Base-by-base conservation (phyloP, 805 yeast species). In the Clavispora vitiphila region DNA sequence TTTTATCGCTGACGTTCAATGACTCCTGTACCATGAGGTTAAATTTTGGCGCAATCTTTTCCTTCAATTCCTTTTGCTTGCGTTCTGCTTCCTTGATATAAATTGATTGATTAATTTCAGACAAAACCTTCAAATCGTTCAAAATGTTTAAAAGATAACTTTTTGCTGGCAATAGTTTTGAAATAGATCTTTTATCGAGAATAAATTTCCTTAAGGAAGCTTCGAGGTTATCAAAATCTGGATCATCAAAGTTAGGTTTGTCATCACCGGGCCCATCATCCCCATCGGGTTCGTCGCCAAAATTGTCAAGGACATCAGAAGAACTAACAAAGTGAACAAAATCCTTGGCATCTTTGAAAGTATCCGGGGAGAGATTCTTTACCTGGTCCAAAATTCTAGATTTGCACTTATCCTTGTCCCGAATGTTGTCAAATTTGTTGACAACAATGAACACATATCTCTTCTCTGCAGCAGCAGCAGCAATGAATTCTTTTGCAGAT, bases 271-370 rank as follows among this genome's bases (percentile, higher is more conserved):
- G 39, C 18, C 55, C 70, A 31, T 45, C 60, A 10, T 50, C 61
- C 37, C 57, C 69, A 35, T 47, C 66, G 14, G 54, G 66, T 22
- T 55, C 69, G 37, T 49, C 69, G 4, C 58, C 72, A 1, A 59
- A 32, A 2, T 53, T 51, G 9, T 60, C 61, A 16, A 73, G 62
- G 7, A 74, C 71, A 2, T 76, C 72, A 16, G 72, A 67, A 0
- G 91, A 80, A 21, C 91, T 80, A 5, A 93, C 86, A 64, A 93
- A 93, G 61, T 95, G 99, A 7, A 93, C 95, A 65, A 93, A 89
- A 34, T 90, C 95, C n/a, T 74, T 66, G 0, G 96, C 78, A 51
- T 85, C 87, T 58, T 91, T 89, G 57, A 83, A 82, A 0, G 97
- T 87, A 50, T 87, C 96, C 1, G 98, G 99, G 0, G 96, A 84